Base-by-base conservation (phyloP, 805 yeast species). In the Pichia heedii region DNA sequence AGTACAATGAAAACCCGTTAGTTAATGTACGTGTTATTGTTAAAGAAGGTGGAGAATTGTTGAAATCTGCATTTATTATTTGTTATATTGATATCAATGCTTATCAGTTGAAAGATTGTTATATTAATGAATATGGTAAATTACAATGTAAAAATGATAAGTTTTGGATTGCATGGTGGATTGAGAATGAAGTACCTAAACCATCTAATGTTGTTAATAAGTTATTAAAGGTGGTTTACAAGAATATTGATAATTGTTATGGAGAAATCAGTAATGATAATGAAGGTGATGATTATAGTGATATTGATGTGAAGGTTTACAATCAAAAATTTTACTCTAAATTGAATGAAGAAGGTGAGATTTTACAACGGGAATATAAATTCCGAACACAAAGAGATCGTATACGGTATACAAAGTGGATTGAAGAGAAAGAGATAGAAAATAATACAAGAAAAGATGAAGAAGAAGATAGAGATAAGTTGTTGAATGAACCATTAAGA, bases 21-120 rank as follows among this genome's bases (percentile, higher is more conserved):
- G 47, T 56, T 7, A 61, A 61, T 7, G 19, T 42, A 5, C 20
- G 32, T 26, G 15, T 42, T 5, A 15, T 37, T 18, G 38, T 42
- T 18, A 37, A 37, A 26, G 44, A 41, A 37, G 21, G n/a, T 8
- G 40, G 36, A n/a, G 22, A 32, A 15, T 13, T 30, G 16, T 40
- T 69, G 21, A 79, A 78, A 54, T 66, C 74, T 0, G 78, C 80
- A 2, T 69, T 77, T 45, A 57, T 61, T n/a, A 52, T 65, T 7
- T 65, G 67, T 45, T 65, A 51, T 38, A 50, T 65, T 26, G 68
- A 64, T 43, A 48, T 63, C 19, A 61, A 60, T 39, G 63, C 64
- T 10, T 61, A 58, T 41, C 57, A 58, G 9, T 9, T 33, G 3
- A 37, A 40, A 3, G 37, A 45, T 24, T 42, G 41, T 34, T 19